Evolutionary conservation across 352 stramenopile genomes (phyloP), one percentile per base, ranked within the genome.

Genomic region (Globisporangium recalcitrans): DNA sequence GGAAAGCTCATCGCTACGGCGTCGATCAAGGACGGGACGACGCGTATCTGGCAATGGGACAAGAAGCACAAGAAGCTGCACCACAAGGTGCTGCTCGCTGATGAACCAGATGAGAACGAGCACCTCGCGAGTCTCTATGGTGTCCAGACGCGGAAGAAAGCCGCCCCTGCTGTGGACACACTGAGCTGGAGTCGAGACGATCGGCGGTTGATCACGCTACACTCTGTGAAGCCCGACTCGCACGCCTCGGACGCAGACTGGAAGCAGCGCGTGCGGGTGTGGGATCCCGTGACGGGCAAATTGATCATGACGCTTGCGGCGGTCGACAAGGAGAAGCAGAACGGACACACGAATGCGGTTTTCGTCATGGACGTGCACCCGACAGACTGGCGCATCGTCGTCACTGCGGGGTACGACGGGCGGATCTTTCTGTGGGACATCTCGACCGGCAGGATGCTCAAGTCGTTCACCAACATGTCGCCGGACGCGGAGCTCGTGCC

Each of bases 1-100:
- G 94, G 95, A 27, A 90, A 98, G 69, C 79, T 88, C 8, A 85
- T 99, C 63, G 77, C 97, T 4, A 98, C 93, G 63, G 93, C 88
- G 26, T 98, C 92, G 36, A 95, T 97, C 65, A 96, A 97, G 66
- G 96, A 98, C 64, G 96, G 95, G 47, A 79, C 75, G n/a, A 78
- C 80, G 7, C 74, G 82, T 26, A 65, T 91, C 58, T 91, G 82
- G 82, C 72, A 75, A 44, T 86, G 77, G 71, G 79, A 82, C 42
- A 73, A 70, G 32, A 87, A 79, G 44, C 80, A 80, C 62, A 84
- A 85, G 40, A 83, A 80, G 21, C 64, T 89, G 52, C 68, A 71
- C 24, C 73, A 80, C 14, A 68, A 61, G 34, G 73, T 89, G 36
- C 74, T 90, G 5, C 59, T 84, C 29, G 71, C 68, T 0, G 70